Base-by-base conservation (phyloP, 768 basidiomycete genomes). In the Termitomyces sp. region DNA sequence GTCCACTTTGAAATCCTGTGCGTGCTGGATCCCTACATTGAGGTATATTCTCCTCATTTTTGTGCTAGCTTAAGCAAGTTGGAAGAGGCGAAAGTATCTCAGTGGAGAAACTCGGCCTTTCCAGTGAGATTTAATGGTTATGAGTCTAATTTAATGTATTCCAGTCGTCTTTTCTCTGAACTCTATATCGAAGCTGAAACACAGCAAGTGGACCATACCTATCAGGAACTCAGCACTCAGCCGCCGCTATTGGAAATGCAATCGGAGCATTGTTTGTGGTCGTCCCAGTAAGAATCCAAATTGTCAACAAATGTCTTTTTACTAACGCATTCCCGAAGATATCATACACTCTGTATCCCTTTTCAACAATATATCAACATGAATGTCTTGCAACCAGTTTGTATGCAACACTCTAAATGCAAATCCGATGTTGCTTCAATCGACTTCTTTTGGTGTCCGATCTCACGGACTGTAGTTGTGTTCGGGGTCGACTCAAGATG, bases 151-250 rank as follows among this genome's bases (percentile, higher is more conserved):
- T 27, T 41, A 50, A 3, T 23, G 18, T 22, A 27, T 45, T 40
- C 9, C 61, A 94, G 95, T 57, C 86, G 86, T 22, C 74, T 99
- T 11, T 98, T 95, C 66, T 86, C 86, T 12, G 97, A 96, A 68
- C 79, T 99, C 2, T 98, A 82, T 68, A 80, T 99, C 56, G 95
- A 94, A 69, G 97, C 86, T 1, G 97, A 99, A 70, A 96, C 96
- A 0, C 97, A 99, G 66, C 95, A 98, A 72, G 89, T 99, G 40
- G 97, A 98, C 68, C 86, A 97, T 40, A 98, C 98, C 57, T 78
- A 98, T 5, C 94, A 93, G 56, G 87, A 86, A 58, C 98, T 99
- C n/a, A n/a, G n/a, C n/a, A n/a, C n/a, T n/a, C 63, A 91, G 91
- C 63, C 76, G 84, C 38, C 84, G 93, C 9, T 99, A 93, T 68